phyloP scores from a whole-genome alignment of 306 rosid species.

The Cicer judaicum region DNA sequence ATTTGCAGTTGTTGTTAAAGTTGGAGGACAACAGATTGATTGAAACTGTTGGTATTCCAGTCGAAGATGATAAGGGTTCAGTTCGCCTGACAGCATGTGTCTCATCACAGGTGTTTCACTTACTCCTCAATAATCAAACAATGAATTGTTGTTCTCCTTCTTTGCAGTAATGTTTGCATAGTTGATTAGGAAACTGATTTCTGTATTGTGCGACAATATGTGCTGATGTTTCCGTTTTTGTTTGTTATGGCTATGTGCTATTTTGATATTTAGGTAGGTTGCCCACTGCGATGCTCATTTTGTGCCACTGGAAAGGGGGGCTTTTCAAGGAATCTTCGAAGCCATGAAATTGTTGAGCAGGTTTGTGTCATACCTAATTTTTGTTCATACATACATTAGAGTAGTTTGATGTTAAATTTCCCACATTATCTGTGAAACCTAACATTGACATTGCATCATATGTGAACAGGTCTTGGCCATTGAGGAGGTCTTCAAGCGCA shows the following conservation, averaged over 20 bases:
- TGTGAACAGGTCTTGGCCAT: conserved; percentile 83
- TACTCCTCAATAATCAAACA: conserved; percentile 29
- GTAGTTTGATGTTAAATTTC: conserved; percentile 37
- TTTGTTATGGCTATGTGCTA: conserved; percentile 25
- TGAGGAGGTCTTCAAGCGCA: conserved; percentile 83
- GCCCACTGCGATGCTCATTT: conserved; percentile 91
- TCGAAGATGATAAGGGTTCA: conserved; percentile 59
- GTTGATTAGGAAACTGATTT: conserved; percentile 35
- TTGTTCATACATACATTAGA: conserved; percentile 23
- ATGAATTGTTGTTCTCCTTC: conserved; percentile 29
- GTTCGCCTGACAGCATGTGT: conserved; percentile 95
- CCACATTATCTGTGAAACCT: not conserved
- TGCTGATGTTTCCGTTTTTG: conserved; percentile 28
- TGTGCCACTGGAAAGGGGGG: conserved; percentile 99
- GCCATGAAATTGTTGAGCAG: conserved; percentile 96
- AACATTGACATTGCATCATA: conserved; percentile 1
- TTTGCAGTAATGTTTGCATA: conserved; percentile 27
- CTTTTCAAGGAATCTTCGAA: conserved; percentile 81
- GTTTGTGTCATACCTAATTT: conserved; percentile 48
- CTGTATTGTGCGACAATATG: conserved; percentile 5
- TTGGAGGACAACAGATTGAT: conserved; percentile 91
- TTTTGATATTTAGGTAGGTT: conserved; percentile 75
- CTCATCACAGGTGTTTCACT: conserved; percentile 80
- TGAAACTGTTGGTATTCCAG: conserved; percentile 98
- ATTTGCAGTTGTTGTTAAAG: conserved; percentile 81